Conservation (phyloP, 257 asterid species). For the Ocimum tenuiflorum region DNA sequence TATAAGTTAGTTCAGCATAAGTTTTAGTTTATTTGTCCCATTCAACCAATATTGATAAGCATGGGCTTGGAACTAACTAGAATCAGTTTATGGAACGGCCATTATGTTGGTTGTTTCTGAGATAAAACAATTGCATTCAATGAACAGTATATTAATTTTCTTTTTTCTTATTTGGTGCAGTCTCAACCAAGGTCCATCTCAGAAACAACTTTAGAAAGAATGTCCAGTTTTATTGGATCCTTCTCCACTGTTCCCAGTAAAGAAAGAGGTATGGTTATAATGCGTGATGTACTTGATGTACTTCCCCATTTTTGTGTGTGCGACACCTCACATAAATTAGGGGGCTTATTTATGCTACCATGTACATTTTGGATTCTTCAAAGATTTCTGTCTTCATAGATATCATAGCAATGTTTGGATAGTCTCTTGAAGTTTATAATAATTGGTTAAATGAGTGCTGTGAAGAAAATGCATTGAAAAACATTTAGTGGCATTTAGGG, state of each 20-base stretch:
- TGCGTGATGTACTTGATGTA: conserved; percentile 11
- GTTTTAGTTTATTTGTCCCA: background rate
- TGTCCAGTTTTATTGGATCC: conserved; percentile 65
- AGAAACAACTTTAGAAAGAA: conserved; percentile 58
- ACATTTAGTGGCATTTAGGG: background rate
- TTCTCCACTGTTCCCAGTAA: conserved; percentile 50
- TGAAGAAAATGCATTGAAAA: background rate
- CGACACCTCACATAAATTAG: background rate
- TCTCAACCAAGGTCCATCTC: conserved; percentile 63
- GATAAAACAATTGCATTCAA: conserved; percentile 8
- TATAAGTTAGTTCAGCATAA: background rate
- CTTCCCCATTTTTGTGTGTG: conserved; percentile 3
- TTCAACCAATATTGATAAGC: background rate
- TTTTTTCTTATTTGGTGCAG: conserved; percentile 31
- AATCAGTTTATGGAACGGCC: background rate
- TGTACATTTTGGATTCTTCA: background rate
- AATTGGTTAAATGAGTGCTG: background rate
- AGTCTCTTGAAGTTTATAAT: background rate
- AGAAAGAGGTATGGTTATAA: conserved; percentile 50
- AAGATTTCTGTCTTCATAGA: background rate
- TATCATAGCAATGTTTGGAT: background rate
- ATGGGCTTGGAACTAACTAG: background rate
- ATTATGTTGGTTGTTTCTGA: background rate
- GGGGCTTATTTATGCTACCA: background rate
- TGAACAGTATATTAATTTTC: conserved; percentile 14